Evolutionary conservation across 1,284 basidiomycete species (phyloP).

Genomic region (Cutaneotrichosporon sp.): DNA sequence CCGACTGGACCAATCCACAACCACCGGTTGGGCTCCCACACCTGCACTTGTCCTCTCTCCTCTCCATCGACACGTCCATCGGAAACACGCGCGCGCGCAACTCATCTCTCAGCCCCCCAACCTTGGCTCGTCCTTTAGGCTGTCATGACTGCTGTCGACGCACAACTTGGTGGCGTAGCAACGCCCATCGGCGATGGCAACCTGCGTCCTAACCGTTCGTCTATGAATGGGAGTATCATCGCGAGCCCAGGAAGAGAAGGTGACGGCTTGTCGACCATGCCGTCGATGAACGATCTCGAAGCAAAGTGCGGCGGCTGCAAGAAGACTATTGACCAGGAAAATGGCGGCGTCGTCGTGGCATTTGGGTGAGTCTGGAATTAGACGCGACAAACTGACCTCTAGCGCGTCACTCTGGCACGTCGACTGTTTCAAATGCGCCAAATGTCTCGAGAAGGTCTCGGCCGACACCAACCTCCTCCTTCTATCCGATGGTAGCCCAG

Average conservation of each 20-base stretch:
- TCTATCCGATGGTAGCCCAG: conserved; percentile 92
- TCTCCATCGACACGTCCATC: background rate
- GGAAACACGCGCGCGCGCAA: background rate
- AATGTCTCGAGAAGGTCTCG: conserved; percentile 59
- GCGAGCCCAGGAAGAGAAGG: conserved; percentile 1
- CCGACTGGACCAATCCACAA: background rate
- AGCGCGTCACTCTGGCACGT: conserved; percentile 54
- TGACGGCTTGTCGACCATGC: conserved; percentile 19
- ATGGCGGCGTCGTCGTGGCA: conserved; percentile 82
- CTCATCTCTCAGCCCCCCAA: background rate
- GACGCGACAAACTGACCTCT: conserved; percentile 16
- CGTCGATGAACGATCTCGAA: conserved; percentile 32
- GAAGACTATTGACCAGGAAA: conserved; percentile 74
- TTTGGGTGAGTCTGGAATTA: conserved; percentile 66
- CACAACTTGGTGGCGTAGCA: background rate
- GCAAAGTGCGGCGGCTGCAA: conserved; percentile 76
- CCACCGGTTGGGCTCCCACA: background rate
- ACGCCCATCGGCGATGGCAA: conserved; percentile 1
- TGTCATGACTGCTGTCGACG: conserved; percentile 20
- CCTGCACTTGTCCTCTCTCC: background rate
- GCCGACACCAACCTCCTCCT: conserved; percentile 93
- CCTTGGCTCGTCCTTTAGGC: background rate
- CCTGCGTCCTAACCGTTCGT: background rate
- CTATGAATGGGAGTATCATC: background rate
- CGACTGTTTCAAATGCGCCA: conserved; percentile 56